Evolutionary conservation across 495 filamentous ascomycete species (phyloP).

Genomic region (Darksidea phi): DNA sequence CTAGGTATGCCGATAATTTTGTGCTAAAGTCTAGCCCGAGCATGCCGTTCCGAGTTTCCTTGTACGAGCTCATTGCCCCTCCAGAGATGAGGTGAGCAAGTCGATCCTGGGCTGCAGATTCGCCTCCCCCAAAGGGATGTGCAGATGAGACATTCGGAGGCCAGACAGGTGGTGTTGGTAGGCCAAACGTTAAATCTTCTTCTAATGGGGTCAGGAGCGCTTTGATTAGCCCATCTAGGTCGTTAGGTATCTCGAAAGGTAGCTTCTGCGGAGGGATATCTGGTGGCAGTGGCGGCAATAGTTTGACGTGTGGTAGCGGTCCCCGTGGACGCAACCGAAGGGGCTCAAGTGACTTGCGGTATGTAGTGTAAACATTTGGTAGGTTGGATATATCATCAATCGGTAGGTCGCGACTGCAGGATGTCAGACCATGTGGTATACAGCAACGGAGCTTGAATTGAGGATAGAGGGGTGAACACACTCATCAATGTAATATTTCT

Average conservation of each 20-base stretch:
- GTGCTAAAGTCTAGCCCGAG: slow-evolving; percentile 66
- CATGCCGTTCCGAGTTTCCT: slow-evolving; percentile 66
- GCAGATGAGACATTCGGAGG: slow-evolving; percentile 54
- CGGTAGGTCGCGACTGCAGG: slow-evolving; percentile 56
- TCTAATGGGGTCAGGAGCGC: slow-evolving; percentile 56
- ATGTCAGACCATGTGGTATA: background rate
- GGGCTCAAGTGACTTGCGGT: slow-evolving; percentile 65
- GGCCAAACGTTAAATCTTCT: slow-evolving; percentile 37
- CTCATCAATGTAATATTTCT: slow-evolving; percentile 75
- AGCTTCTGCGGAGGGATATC: slow-evolving; percentile 53
- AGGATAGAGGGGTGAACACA: slow-evolving; percentile 44
- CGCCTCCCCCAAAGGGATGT: slow-evolving; percentile 68
- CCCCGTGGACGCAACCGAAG: slow-evolving; percentile 58
- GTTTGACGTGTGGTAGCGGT: slow-evolving; percentile 47
- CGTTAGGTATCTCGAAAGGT: slow-evolving; percentile 61
- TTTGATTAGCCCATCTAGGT: slow-evolving; percentile 49
- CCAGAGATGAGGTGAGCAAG: slow-evolving; percentile 58
- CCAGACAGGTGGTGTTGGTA: slow-evolving; percentile 46
- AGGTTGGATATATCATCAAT: slow-evolving; percentile 51
- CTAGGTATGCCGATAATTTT: slow-evolving; percentile 67
- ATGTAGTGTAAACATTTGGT: slow-evolving; percentile 67
- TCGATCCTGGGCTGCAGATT: slow-evolving; percentile 54
- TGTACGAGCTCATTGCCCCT: slow-evolving; percentile 59
- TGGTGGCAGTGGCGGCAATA: slow-evolving; percentile 56
- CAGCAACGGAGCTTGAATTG: background rate